phyloP scores from a whole-genome alignment of 306 rosid genomes.

The Glycine tomentella region DNA sequence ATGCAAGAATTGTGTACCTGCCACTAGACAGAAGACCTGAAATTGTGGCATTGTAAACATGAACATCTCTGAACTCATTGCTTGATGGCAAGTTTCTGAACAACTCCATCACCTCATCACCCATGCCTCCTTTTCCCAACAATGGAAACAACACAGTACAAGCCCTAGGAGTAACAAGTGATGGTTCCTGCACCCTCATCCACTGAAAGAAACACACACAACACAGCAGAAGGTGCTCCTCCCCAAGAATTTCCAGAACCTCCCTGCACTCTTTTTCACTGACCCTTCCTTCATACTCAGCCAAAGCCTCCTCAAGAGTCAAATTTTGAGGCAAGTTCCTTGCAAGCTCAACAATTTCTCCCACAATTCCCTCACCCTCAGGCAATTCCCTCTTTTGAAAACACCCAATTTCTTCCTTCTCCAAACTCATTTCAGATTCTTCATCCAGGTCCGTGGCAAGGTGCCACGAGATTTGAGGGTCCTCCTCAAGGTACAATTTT shows the following conservation, averaged over 20 bases:
- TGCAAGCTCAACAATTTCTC: constrained; percentile 69
- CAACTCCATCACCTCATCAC: constrained; percentile 69
- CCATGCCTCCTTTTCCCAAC: constrained; percentile 84
- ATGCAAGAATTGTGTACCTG: constrained; percentile 56
- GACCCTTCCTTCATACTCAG: constrained; percentile 62
- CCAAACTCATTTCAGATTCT: constrained; percentile 48
- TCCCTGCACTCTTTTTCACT: constrained; percentile 62
- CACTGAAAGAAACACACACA: constrained; percentile 90
- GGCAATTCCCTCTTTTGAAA: constrained; percentile 40
- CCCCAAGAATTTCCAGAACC: constrained; percentile 66
- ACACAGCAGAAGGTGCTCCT: constrained; percentile 57
- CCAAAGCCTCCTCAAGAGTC: constrained; percentile 76
- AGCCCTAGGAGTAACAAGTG: constrained; percentile 67
- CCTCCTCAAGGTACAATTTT: constrained; percentile 56
- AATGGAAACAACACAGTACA: constrained; percentile 74
- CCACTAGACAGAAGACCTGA: constrained; percentile 70
- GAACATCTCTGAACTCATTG: constrained; percentile 72
- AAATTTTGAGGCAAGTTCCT: constrained; percentile 64
- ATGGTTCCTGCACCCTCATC: constrained; percentile 86
- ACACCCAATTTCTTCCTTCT: constrained; percentile 27
- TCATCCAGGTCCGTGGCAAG: constrained; percentile 38
- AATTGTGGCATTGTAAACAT: constrained; percentile 82
- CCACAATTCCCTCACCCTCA: constrained; percentile 57
- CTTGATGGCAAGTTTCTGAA: constrained; percentile 64
- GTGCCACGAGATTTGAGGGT: constrained; percentile 68